Evolutionary conservation across 2,329 filamentous ascomycete genomes (phyloP).

Genomic region (Fusarium nygamai): DNA sequence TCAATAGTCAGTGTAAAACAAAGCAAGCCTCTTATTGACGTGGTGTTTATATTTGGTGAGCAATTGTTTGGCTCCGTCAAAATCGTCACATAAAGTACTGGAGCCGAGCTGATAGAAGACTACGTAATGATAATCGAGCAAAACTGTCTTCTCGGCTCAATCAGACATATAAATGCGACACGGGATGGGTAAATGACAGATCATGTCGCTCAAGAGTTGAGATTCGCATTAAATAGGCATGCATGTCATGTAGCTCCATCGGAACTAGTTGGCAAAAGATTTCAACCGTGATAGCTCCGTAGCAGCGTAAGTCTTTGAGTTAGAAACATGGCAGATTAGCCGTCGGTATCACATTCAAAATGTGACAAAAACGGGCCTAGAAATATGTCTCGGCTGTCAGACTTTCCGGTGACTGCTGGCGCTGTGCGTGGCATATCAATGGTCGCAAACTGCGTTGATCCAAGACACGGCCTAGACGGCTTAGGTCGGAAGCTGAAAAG

Average conservation of each 20-base stretch:
- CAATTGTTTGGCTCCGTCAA: rapidly evolving
- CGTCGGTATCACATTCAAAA: rapidly evolving
- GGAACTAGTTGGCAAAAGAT: background rate
- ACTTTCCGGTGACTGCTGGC: background rate
- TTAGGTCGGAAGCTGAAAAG: too few relatives aligned
- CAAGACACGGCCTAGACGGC: background rate
- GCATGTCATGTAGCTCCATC: rapidly evolving
- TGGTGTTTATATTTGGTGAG: rapidly evolving
- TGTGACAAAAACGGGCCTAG: rapidly evolving
- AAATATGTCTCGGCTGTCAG: background rate
- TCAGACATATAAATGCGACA: background rate
- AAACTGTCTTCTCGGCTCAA: background rate
- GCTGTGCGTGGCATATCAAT: background rate
- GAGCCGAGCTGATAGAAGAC: background rate
- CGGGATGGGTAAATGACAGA: background rate
- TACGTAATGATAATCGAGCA: too few relatives aligned
- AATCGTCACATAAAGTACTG: background rate
- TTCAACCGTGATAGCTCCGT: background rate
- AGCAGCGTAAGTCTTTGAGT: background rate
- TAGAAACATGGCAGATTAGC: rapidly evolving
- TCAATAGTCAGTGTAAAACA: background rate
- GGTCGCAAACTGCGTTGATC: background rate
- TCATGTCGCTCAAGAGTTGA: rapidly evolving
- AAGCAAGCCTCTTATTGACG: rapidly evolving
- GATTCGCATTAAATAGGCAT: background rate